Percentiles rank a stretch among this genome's conserved stretches.
Conservation (phyloP, 192 early-diverging fungal genomes). For the Umbelopsis ramanniana region DNA sequence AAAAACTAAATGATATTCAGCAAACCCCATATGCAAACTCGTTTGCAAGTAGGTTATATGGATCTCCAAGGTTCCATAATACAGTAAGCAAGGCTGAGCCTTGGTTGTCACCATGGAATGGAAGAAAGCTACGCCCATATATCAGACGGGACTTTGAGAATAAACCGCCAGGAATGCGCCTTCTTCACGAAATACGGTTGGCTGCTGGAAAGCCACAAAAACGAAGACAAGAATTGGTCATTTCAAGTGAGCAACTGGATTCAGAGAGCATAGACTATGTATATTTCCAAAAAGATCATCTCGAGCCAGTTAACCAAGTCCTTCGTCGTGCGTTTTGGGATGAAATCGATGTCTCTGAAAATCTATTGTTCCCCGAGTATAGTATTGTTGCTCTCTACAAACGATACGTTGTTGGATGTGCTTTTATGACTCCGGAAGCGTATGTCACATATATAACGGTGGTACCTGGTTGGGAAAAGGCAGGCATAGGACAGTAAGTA, state of each 20-base stretch:
- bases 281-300: constrained; percentile 71
- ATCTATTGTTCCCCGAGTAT: constrained; percentile 81
- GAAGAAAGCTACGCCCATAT: constrained; percentile 76
- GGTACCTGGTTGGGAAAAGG: constrained; percentile 80
- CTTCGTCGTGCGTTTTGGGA: constrained; percentile 85
- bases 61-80: constrained; percentile 53
- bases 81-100: constrained; percentile 62
- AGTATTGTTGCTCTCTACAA: constrained; percentile 84
- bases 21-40: constrained; percentile 70
- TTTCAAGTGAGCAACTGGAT: constrained; percentile 34
- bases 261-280: constrained; percentile 76
- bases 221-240: constrained; percentile 31
- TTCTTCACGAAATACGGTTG: constrained; percentile 50
- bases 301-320: constrained; percentile 75
- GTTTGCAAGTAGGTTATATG: constrained; percentile 76
- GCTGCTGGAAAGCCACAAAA: constrained; percentile 18
- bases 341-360: constrained; percentile 88
- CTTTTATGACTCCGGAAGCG: constrained; percentile 89
- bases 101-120: constrained; percentile 71
- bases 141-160: constrained; percentile 77
- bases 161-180: constrained; percentile 47
- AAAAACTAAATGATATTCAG: constrained; percentile 43
- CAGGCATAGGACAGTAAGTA: constrained; percentile 78
- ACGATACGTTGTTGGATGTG: constrained; percentile 83
- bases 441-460: constrained; percentile 92